Evolutionary conservation across 179 eudicot genomes (phyloP).

Genomic region (Amaranthus tricolor): DNA sequence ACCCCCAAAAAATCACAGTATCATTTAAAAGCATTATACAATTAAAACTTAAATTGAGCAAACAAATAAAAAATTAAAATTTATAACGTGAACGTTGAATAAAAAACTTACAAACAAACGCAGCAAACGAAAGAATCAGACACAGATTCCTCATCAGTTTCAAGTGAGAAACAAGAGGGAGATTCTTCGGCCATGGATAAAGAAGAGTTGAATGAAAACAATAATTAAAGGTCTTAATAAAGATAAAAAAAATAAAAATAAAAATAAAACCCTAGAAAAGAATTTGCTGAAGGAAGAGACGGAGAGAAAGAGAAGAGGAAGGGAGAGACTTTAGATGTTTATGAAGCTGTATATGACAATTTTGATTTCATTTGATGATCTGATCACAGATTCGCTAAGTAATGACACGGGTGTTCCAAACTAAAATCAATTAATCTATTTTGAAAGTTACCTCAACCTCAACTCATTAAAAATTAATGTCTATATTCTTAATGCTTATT

Average conservation of each 20-base stretch:
- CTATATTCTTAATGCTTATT: too few species aligned
- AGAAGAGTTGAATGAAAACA: slow-evolving; percentile 9
- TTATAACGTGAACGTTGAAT: neutral
- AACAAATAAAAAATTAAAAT: neutral
- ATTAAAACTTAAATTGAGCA: neutral
- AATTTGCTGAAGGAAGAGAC: slow-evolving; percentile 14
- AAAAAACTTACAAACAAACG: slow-evolving; percentile 43
- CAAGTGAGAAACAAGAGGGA: slow-evolving; percentile 14
- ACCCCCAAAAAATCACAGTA: neutral
- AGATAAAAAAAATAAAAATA: neutral
- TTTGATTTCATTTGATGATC: too few species aligned
- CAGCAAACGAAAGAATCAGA: slow-evolving; percentile 45
- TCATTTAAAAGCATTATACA: neutral
- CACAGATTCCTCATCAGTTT: slow-evolving; percentile 27
- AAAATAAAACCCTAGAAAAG: slow-evolving; percentile 35
- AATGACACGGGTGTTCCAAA: too few species aligned
- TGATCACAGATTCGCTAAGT: too few species aligned
- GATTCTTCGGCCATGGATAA: slow-evolving; percentile 15
- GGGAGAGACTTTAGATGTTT: neutral
- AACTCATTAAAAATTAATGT: too few species aligned
- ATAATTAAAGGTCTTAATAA: neutral
- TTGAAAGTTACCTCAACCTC: too few species aligned
- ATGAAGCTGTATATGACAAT: too few species aligned
- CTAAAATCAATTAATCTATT: too few species aligned
- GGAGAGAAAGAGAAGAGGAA: neutral